phyloP scores from a whole-genome alignment of 805 yeast species.

The Ogataea paradorogensis region DNA sequence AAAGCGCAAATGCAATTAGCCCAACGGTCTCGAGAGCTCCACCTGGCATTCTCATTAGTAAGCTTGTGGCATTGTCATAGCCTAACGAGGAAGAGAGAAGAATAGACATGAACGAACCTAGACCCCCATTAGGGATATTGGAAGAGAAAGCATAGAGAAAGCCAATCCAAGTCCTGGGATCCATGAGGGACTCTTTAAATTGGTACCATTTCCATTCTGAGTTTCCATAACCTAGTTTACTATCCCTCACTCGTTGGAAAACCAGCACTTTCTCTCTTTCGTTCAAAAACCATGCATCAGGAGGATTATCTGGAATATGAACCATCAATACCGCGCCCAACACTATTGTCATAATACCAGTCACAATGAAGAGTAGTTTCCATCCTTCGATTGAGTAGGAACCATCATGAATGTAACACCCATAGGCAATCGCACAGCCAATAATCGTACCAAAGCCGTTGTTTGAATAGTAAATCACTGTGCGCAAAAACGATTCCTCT shows the following conservation, averaged over 20 bases:
- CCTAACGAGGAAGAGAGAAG: constrained; percentile 17
- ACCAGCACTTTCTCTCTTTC: constrained; percentile 35
- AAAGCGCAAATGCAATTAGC: constrained; percentile 28
- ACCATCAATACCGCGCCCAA: constrained; percentile 46
- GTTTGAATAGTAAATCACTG: constrained; percentile 26
- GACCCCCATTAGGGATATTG: constrained; percentile 31
- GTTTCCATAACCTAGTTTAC: constrained; percentile 26
- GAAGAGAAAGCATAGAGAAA: constrained; percentile 19
- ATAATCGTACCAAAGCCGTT: constrained; percentile 32
- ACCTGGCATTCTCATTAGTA: constrained; percentile 28
- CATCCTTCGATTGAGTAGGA: constrained; percentile 37
- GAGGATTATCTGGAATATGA: constrained; percentile 58
- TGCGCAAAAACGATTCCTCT: constrained; percentile 42
- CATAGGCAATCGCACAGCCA: constrained; percentile 2
- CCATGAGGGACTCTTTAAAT: constrained; percentile 22
- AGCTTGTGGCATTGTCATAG: constrained; percentile 13
- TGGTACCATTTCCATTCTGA: constrained; percentile 27
- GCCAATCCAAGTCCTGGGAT: constrained; percentile 20
- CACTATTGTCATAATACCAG: constrained; percentile 56
- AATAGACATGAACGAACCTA: constrained; percentile 25
- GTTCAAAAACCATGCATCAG: constrained; percentile 38
- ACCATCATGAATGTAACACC: not conserved
- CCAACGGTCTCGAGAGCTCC: constrained; percentile 33
- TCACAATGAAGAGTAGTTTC: constrained; percentile 57
- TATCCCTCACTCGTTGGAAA: constrained; percentile 28